Evolutionary conservation across 495 filamentous ascomycete species (phyloP).

Genomic region (Astrothelium macrocarpum): DNA sequence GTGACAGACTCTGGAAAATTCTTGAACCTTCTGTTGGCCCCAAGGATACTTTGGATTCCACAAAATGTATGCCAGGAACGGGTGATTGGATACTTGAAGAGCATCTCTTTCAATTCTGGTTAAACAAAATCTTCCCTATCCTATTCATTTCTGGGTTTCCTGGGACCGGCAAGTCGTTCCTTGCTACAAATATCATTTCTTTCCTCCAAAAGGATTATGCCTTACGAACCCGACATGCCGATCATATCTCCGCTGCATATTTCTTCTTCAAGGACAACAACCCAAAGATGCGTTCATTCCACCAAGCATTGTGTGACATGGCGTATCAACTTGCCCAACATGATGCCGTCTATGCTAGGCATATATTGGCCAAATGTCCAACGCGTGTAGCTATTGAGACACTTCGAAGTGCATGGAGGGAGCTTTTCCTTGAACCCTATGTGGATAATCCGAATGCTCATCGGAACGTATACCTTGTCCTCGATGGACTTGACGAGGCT

Average conservation of each 20-base stretch:
- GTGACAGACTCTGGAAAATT: background rate
- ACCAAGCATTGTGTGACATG: background rate
- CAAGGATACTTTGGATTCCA: constrained; percentile 25
- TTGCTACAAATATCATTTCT: background rate
- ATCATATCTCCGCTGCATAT: background rate
- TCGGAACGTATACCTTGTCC: background rate
- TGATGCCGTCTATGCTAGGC: background rate
- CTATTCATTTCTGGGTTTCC: background rate
- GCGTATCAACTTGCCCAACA: background rate
- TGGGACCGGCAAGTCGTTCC: background rate
- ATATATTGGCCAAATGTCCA: background rate
- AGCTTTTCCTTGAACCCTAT: background rate
- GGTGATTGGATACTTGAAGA: constrained; percentile 29
- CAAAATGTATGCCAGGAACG: constrained; percentile 26
- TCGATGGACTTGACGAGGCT: background rate
- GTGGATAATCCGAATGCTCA: background rate
- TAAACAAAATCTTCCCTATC: background rate
- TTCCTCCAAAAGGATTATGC: background rate
- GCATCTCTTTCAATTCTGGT: background rate
- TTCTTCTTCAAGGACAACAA: background rate
- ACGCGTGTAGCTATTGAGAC: background rate
- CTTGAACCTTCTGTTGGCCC: constrained; percentile 17
- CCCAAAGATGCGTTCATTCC: background rate
- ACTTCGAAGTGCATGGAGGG: background rate
- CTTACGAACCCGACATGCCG: background rate